Base-by-base conservation (phyloP, 371 early-diverging fungal genomes). In the Mucor indicus region DNA sequence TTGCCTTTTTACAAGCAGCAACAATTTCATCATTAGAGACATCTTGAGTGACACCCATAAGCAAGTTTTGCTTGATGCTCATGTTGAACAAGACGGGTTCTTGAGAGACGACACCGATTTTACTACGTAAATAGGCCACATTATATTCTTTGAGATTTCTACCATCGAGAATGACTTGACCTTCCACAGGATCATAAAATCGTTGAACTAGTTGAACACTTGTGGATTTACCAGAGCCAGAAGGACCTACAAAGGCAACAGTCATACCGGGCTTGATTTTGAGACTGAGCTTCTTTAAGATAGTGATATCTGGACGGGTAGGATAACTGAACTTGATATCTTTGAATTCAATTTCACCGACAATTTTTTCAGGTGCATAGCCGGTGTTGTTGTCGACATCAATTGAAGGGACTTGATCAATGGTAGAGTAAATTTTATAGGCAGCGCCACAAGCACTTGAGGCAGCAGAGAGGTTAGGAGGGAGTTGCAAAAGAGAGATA, bases 221-320 rank as follows among this genome's bases (percentile, higher is more conserved):
- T 19, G 98, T 96, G 12, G 92, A 91, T 62, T 93, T 93, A 35
- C 97, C 95, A 27, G 48, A 48, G 13, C 97, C 96, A 25, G 91
- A 90, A 31, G 80, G 77, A 31, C 90, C 91, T 12, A 89, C 91
- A 39, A 91, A 70, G 3, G 89, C 92, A 10, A 87, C 81, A 15
- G 85, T 89, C 52, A 82, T 72, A 23, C 91, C 92, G 4, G 95
- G 80, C 35, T 73, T 55, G 33, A 91, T 73, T 4, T 58, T 74
- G 19, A 92, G 61, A 45, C 62, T 75, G 35, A 90, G 57, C n/a
- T 68, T 62, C 32, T 83, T 69, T 22, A 92, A 66, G 23, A 87
- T 81, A 3, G 67, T 80, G 15, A 85, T 77, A 43, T 90, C 81
- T 4, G 84, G 81, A 36, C 91, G 84, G 16, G 85, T 76, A 15